Base-by-base conservation (phyloP, 768 basidiomycete species). In the Coprinellus aureogranulatus region DNA sequence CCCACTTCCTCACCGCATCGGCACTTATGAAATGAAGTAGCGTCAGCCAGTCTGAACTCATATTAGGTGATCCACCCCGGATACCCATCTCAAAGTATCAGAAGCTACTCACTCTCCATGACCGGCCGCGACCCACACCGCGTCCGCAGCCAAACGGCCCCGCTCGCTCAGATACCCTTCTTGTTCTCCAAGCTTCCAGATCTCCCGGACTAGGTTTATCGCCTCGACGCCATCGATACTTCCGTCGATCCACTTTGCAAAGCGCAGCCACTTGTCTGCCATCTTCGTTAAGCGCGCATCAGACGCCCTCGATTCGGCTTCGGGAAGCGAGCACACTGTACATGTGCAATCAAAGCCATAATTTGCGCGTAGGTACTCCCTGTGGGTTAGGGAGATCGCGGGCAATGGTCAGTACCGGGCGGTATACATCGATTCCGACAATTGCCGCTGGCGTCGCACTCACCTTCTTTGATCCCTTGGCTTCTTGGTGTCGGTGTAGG, bases 81-180 rank as follows among this genome's bases (percentile, higher is more conserved):
- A 61, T 45, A 31, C 57, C n/a, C 34, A 34, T 34, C 34, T 34
- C 34, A 25, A 18, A 28, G 31, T 25, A 41, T 59, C 14, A 49
- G 53, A 44, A 47, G 52, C 30, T 8, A 73, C 86, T 70, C 65
- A 87, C 86, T 87, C 84, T 5, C 77, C 79, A 72, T 87, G 85
- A 4, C 85, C 74, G 14, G 81, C 83, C 8, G 86, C 83, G 20
- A 88, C 78, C 72, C 75, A 80, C 5, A 76, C 75, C 10, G 81
- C 83, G 64, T 88, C 86, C 25, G 82, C 81, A 6, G 86, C 85
- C 2, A 88, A 72, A 60, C 77, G 72, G 10, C 86, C 87, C 39
- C 86, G 73, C 69, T 85, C 86, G 64, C 85, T 86, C 76, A 77
- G 80, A 63, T 88, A 88, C 0, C 83, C 84, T 70, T 88, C 87